Percentiles rank a stretch among this genome's conserved stretches.
These are phyloP conservation scores for Dittrichia graveolens DNA, from an alignment of 129 eudicot species.

Conservation along the genomic window DNA sequence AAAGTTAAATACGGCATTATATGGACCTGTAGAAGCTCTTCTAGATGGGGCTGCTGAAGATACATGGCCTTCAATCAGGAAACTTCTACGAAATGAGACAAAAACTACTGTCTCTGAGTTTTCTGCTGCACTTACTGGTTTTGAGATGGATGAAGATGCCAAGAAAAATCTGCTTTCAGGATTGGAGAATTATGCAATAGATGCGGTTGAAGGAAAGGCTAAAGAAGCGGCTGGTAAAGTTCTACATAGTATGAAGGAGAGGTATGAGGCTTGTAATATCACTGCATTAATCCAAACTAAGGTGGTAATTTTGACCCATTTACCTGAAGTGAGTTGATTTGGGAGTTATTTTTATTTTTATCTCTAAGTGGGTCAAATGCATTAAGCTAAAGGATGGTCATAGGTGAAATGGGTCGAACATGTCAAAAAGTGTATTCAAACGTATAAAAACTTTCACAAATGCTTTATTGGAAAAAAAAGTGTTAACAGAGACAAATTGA, in stretches of 20 bases:
- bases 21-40: slow-evolving; percentile 87
- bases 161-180: slow-evolving; percentile 56
- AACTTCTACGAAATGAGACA: slow-evolving; percentile 74
- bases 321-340: background rate
- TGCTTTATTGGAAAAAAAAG: background rate
- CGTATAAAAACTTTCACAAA: background rate
- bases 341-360: background rate
- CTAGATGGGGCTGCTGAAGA: slow-evolving; percentile 81
- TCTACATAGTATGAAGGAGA: slow-evolving; percentile 80
- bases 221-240: slow-evolving; percentile 87
- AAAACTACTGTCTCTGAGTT: slow-evolving; percentile 61
- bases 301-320: slow-evolving; percentile 1
- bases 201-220: slow-evolving; percentile 75
- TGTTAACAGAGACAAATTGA: no score
- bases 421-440: background rate
- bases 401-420: background rate
- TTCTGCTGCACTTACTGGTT: slow-evolving; percentile 69
- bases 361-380: background rate
- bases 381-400: background rate
- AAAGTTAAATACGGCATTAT: slow-evolving; percentile 56
- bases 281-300: slow-evolving; percentile 8
- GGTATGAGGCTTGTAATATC: slow-evolving; percentile 39
- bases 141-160: slow-evolving; percentile 67
- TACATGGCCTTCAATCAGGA: slow-evolving; percentile 89
- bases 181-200: slow-evolving; percentile 65